Conservation (phyloP, 2,329 filamentous ascomycete genomes). For the Diaporthe capsici region DNA sequence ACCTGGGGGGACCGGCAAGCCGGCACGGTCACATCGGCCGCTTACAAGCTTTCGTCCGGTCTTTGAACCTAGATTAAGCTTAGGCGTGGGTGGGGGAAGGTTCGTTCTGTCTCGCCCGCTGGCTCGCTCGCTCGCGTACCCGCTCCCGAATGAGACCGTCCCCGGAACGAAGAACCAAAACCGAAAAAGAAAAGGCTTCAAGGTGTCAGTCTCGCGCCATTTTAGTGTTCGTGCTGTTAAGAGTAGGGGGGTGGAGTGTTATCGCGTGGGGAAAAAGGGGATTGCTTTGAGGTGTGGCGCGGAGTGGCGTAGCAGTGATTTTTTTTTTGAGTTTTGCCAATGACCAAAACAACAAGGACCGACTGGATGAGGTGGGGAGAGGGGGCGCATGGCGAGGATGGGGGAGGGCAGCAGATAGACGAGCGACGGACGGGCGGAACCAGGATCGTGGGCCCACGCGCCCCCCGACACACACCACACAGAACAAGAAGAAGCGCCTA, state of each 20-base stretch:
- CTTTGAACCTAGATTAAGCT: slow-evolving; percentile 18
- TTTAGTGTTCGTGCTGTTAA: neutral
- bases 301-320: slow-evolving; percentile 9
- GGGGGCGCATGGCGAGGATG: neutral
- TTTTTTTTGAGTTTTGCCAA: slow-evolving; percentile 2
- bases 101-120: neutral
- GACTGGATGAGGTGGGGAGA: neutral
- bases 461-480: neutral
- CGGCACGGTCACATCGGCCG: slow-evolving; percentile 19
- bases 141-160: slow-evolving; percentile 29
- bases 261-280: neutral
- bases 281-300: neutral
- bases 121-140: neutral
- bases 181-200: neutral
- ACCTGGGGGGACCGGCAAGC: neutral
- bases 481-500: neutral
- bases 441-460: slow-evolving; percentile 28
- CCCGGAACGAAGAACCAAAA: too few relatives aligned
- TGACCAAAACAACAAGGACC: neutral
- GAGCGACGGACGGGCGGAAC: neutral
- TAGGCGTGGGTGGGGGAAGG: neutral
- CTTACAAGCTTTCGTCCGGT: slow-evolving; percentile 23
- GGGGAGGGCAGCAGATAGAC: neutral
- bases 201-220: neutral
- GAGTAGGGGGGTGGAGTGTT: neutral